Percentiles rank a stretch among this genome's conserved stretches.
phyloP scores from a whole-genome alignment of 768 basidiomycete species.

The Rubroboletus satanas region DNA sequence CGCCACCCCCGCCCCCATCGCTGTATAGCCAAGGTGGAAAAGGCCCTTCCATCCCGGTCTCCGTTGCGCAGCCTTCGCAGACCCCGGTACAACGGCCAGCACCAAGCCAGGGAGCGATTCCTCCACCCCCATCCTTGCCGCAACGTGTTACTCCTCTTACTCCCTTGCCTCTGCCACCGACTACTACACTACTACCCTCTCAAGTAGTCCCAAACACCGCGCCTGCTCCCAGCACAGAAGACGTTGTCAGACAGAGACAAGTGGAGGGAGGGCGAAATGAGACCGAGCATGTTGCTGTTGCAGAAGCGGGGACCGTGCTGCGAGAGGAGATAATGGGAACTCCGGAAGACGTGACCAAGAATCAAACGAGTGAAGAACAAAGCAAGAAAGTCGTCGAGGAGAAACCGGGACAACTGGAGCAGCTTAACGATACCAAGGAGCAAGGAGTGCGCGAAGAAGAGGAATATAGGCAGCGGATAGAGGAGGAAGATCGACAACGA shows the following conservation, averaged over 20 bases:
- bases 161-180: constrained; percentile 11
- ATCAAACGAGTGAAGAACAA: constrained; percentile 17
- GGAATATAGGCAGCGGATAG: background rate
- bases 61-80: constrained; percentile 8
- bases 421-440: background rate
- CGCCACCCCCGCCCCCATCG: constrained; percentile 12
- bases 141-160: constrained; percentile 5
- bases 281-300: background rate
- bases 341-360: background rate
- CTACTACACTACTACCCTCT: constrained; percentile 21
- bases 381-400: constrained; percentile 16
- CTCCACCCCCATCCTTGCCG: constrained; percentile 4
- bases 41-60: background rate
- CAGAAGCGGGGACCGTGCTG: background rate
- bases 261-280: constrained; percentile 34
- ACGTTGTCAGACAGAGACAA: constrained; percentile 37
- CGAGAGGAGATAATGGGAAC: background rate
- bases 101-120: constrained; percentile 4
- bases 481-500: constrained; percentile 1
- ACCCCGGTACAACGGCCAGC: background rate
- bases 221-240: constrained; percentile 22
- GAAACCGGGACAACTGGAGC: background rate
- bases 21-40: constrained; percentile 4
- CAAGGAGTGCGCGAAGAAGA: background rate
- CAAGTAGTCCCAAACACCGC: background rate